These are phyloP conservation scores for Begonia peltatifolia DNA, from an alignment of 306 rosid genomes.

Conservation along the genomic window DNA sequence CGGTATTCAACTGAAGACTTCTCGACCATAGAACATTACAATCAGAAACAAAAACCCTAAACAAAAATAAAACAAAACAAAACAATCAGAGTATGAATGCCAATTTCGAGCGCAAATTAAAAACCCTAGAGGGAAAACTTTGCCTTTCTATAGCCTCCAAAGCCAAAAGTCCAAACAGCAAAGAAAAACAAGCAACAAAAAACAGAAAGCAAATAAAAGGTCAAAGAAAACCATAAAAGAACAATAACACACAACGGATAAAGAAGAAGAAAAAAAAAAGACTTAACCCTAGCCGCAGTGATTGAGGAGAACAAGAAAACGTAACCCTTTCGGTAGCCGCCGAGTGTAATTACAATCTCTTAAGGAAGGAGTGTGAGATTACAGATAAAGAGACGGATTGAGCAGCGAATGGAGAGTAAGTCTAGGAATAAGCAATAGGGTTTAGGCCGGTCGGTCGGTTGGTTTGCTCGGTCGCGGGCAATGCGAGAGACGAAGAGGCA, in stretches of 20 bases:
- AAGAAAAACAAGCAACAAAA: conserved; percentile 4
- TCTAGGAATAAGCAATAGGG: conserved; percentile 31
- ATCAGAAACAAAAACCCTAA: conserved; percentile 32
- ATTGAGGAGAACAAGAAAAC: conserved; percentile 29
- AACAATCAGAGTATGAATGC: conserved; percentile 15
- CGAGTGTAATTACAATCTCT: conserved; percentile 15
- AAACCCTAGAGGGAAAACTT: conserved; percentile 38
- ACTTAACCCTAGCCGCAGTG: conserved; percentile 59
- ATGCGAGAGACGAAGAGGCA: conserved; percentile 15
- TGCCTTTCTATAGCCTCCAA: conserved; percentile 7
- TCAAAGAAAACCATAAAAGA: conserved; percentile 3
- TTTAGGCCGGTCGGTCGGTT: conserved; percentile 7
- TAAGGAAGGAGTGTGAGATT: conserved; percentile 6
- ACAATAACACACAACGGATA: conserved; percentile 4
- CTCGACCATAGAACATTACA: conserved; percentile 27
- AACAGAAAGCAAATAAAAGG: conserved; percentile 7
- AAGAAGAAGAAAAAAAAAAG: conserved; percentile 4
- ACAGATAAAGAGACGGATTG: conserved; percentile 8
- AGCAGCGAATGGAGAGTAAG: conserved; percentile 14
- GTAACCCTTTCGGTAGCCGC: conserved; percentile 45
- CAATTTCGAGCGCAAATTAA: conserved; percentile 13
- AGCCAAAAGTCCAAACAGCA: conserved; percentile 38
- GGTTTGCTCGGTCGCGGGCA: conserved; percentile 23
- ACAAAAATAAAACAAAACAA: conserved; percentile 4
- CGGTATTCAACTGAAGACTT: conserved; percentile 11